Percentiles rank a stretch among this genome's conserved stretches.
phyloP scores from a whole-genome alignment of 208 protist species.

The Wallacemonas sp. region DNA sequence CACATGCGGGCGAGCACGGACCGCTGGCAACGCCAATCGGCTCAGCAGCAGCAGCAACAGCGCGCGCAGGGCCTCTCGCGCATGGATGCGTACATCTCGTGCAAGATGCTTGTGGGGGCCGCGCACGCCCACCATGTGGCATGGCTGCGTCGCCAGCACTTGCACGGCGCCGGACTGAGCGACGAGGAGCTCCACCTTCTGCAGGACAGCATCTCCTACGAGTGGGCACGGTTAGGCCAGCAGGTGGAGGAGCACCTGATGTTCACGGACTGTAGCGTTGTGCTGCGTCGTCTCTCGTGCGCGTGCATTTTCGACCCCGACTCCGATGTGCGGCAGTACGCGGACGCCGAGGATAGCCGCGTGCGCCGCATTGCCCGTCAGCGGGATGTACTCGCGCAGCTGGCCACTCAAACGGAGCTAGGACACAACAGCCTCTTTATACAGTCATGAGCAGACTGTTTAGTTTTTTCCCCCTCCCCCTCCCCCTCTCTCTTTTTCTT shows the following conservation, averaged over 20 bases:
- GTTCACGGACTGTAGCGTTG: constrained; percentile 26
- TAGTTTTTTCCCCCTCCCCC: background rate
- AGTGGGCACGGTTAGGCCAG: constrained; percentile 44
- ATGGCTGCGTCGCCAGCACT: constrained; percentile 9
- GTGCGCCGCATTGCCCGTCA: constrained; percentile 38
- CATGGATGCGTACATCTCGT: constrained; percentile 26
- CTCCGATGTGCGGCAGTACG: constrained; percentile 45
- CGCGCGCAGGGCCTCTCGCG: constrained; percentile 22
- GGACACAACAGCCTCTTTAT: constrained; percentile 47
- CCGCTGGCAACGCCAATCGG: constrained; percentile 17
- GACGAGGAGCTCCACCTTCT: constrained; percentile 16
- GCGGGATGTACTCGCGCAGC: constrained; percentile 28
- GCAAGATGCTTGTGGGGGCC: constrained; percentile 47
- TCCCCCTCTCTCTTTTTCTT: constrained; percentile 15
- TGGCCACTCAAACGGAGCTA: constrained; percentile 30
- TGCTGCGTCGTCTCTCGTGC: constrained; percentile 62
- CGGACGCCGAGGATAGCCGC: constrained; percentile 39
- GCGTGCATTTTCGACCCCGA: constrained; percentile 71
- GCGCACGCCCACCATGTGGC: constrained; percentile 35
- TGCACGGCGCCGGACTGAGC: background rate
- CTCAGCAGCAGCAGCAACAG: constrained; percentile 27
- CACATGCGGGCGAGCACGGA: constrained; percentile 18
- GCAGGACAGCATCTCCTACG: constrained; percentile 25
- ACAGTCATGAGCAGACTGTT: constrained; percentile 10
- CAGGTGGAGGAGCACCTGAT: constrained; percentile 44